Percentiles rank a stretch among this genome's conserved stretches.
Conservation (phyloP, 2,329 filamentous ascomycete species). For the Paramyrothecium sp. region DNA sequence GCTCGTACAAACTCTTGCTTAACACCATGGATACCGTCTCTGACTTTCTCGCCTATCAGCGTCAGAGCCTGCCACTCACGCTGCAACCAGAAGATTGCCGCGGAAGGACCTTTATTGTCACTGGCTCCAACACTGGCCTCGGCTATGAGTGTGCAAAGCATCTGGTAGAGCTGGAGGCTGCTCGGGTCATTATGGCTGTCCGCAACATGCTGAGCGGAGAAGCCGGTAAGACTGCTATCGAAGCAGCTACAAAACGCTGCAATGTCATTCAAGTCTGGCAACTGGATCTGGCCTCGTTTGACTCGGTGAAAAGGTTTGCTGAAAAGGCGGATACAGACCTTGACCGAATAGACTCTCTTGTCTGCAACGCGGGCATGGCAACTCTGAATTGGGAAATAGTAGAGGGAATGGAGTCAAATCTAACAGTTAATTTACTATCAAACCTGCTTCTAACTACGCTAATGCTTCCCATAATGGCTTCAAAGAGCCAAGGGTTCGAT, state of each 20-base stretch:
- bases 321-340: not conserved
- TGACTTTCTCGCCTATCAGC: not conserved
- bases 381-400: not conserved
- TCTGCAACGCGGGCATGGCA: not conserved
- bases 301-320: conserved; percentile 4
- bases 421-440: not conserved
- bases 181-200: conserved; percentile 30
- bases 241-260: not conserved
- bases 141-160: conserved; percentile 32
- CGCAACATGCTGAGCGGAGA: conserved; percentile 9
- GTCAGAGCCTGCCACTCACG: not conserved
- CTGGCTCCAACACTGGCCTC: conserved; percentile 31
- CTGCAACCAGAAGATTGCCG: not conserved
- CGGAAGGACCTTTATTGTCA: conserved; percentile 22
- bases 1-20: too few relatives aligned
- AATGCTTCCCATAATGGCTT: conserved; percentile 40
- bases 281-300: conserved; percentile 29
- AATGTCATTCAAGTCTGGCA: conserved; percentile 34
- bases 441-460: conserved; percentile 39
- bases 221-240: not conserved
- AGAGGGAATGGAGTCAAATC: not conserved
- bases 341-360: not conserved
- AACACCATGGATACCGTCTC: too few relatives aligned
- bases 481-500: conserved; percentile 29
- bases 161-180: conserved; percentile 23